Evolutionary conservation across 805 yeast genomes (phyloP), one percentile per base, ranked within the genome.

Genomic region (Candida michaelii): DNA sequence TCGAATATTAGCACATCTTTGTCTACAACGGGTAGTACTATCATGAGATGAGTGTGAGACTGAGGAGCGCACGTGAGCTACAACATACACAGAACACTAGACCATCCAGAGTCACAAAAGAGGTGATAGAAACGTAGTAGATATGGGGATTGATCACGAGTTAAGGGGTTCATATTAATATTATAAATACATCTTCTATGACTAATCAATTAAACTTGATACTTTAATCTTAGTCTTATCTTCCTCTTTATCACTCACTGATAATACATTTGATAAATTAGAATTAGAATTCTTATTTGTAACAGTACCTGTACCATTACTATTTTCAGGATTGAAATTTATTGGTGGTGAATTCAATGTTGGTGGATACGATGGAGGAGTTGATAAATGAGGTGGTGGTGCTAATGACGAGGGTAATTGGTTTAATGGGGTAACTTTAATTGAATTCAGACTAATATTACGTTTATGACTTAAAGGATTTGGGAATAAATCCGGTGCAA

Each of bases 1-100:
- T 77, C 74, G 55, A 84, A 89, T 5, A 89, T 66, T 25, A 85
- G 58, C 0, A 82, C 80, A 39, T 69, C 50, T 17, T 38, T 13
- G 27, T 47, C 53, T 2, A 44, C 27, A 2, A 44, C 42, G n/a
- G 50, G 45, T 21, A 48, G 41, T 5, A 15, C 4, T 11, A 42
- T 21, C 40, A 25, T 21, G 23, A 21, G 23, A 21, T 8, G 23
- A n/a, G n/a, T n/a, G n/a, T n/a, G n/a, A n/a, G n/a, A n/a, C n/a
- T n/a, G n/a, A n/a, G n/a, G n/a, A n/a, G n/a, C n/a, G n/a, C n/a
- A n/a, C n/a, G n/a, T n/a, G n/a, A n/a, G n/a, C n/a, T n/a, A n/a
- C n/a, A n/a, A n/a, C n/a, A n/a, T n/a, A n/a, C n/a, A n/a, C n/a
- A n/a, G n/a, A n/a, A n/a, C n/a, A n/a, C n/a, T n/a, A n/a, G n/a